These are phyloP conservation scores for Durotheca rogersii DNA, from an alignment of 495 filamentous ascomycete species.

Conservation along the genomic window DNA sequence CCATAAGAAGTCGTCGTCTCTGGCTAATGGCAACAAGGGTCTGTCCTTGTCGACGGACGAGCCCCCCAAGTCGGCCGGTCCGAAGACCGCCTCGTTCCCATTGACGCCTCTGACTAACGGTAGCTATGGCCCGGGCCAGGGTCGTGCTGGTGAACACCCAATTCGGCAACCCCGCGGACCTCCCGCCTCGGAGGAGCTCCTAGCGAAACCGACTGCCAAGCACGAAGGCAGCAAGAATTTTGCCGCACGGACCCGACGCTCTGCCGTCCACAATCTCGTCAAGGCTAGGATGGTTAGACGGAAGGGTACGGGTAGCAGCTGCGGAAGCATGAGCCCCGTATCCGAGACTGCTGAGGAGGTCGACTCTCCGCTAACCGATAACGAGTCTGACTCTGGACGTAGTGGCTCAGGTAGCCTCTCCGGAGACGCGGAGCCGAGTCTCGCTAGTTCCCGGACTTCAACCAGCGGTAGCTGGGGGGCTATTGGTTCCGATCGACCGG, in stretches of 20 bases:
- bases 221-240: constrained; percentile 99
- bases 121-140: constrained; percentile 91
- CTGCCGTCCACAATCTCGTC: constrained; percentile 86
- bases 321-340: constrained; percentile 84
- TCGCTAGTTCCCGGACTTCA: constrained; percentile 76
- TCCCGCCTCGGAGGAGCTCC: constrained; percentile 87
- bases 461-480: constrained; percentile 69
- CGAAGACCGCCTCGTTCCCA: constrained; percentile 76
- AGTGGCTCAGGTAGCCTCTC: constrained; percentile 80
- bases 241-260: constrained; percentile 85
- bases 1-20: constrained; percentile 87
- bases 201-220: constrained; percentile 86
- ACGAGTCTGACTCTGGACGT: constrained; percentile 75
- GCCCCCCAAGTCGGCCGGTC: constrained; percentile 61
- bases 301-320: constrained; percentile 58
- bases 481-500: constrained; percentile 77
- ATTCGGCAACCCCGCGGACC: constrained; percentile 91
- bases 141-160: constrained; percentile 90
- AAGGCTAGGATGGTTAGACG: constrained; percentile 88
- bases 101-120: constrained; percentile 74
- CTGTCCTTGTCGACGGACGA: constrained; percentile 60
- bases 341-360: constrained; percentile 78
- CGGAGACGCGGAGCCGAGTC: constrained; percentile 66
- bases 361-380: constrained; percentile 65
- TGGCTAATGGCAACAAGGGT: constrained; percentile 61